Conservation (phyloP, 1,284 basidiomycete genomes). For the Ceratobasidium sp. region DNA sequence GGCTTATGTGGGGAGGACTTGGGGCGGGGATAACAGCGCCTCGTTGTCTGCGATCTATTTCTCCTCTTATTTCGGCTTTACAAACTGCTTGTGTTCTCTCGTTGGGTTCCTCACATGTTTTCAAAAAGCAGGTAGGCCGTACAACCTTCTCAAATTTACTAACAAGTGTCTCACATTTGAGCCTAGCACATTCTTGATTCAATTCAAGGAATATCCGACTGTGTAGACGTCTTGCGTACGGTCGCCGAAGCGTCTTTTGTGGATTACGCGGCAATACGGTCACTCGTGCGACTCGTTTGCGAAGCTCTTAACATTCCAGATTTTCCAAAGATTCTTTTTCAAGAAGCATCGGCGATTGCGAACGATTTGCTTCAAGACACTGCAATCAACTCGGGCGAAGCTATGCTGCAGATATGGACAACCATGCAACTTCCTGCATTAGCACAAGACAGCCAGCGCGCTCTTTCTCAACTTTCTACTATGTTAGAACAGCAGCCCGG, state of each 20-base stretch:
- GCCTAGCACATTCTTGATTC: background rate
- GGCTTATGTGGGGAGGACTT: conserved; percentile 22
- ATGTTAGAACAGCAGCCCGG: background rate
- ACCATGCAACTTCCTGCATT: conserved; percentile 19
- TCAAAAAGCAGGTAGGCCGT: conserved; percentile 10
- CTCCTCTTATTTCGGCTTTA: conserved; percentile 3
- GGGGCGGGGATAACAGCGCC: conserved; percentile 19
- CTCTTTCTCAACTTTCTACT: background rate
- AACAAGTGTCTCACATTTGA: background rate
- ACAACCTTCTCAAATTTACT: background rate
- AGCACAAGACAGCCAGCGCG: background rate
- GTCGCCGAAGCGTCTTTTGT: conserved; percentile 40
- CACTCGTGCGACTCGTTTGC: conserved; percentile 50
- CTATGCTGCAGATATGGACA: conserved; percentile 36
- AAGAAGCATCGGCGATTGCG: background rate
- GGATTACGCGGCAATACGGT: conserved; percentile 57
- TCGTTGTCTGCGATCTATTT: conserved; percentile 31
- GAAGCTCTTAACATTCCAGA: conserved; percentile 16
- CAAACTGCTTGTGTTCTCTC: background rate
- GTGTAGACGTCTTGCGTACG: conserved; percentile 33
- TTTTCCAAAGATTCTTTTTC: background rate
- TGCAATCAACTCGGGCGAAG: conserved; percentile 48
- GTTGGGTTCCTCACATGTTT: background rate
- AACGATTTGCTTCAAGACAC: conserved; percentile 54
- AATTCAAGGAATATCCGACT: conserved; percentile 39